phyloP scores from a whole-genome alignment of 495 filamentous ascomycete species.

The Hypoxylon perforatum region DNA sequence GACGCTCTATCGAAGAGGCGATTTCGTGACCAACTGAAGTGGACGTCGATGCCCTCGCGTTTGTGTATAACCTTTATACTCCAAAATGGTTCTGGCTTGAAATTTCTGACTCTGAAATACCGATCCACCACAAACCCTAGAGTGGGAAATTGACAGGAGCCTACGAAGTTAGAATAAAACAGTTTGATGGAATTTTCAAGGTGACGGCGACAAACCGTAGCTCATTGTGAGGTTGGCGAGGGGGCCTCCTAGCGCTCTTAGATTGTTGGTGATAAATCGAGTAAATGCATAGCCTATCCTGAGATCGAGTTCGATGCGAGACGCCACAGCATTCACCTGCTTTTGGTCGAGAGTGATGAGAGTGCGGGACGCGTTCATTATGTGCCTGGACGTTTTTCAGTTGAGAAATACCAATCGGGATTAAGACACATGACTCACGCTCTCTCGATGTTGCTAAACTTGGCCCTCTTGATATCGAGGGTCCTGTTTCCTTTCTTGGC shows the following conservation, averaged over 20 bases:
- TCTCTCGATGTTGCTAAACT: conserved; percentile 95
- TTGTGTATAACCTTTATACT: conserved; percentile 84
- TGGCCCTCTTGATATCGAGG: conserved; percentile 84
- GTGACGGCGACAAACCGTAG: conserved; percentile 72
- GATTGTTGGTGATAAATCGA: conserved; percentile 80
- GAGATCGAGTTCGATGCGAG: conserved; percentile 91
- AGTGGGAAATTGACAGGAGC: conserved; percentile 96
- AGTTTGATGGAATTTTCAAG: conserved; percentile 16
- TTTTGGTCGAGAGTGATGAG: conserved; percentile 83
- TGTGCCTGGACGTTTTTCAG: conserved; percentile 66
- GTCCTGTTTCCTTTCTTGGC: conserved; percentile 77
- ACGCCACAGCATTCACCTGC: conserved; percentile 88
- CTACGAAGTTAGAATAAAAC: conserved; percentile 55
- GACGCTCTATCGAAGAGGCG: conserved; percentile 89
- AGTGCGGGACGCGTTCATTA: conserved; percentile 82
- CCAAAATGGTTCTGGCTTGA: conserved; percentile 94
- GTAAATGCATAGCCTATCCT: conserved; percentile 93
- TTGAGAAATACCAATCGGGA: not conserved
- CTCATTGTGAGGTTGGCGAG: conserved; percentile 76
- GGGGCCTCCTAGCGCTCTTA: conserved; percentile 72
- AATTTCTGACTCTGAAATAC: conserved; percentile 91
- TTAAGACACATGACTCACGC: conserved; percentile 65
- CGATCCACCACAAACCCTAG: conserved; percentile 96
- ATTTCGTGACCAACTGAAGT: conserved; percentile 84
- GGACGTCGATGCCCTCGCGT: conserved; percentile 81